Evolutionary conservation across 2,329 filamentous ascomycete genomes (phyloP), one percentile per base, ranked within the genome.

Genomic region (Fusarium buxicola): DNA sequence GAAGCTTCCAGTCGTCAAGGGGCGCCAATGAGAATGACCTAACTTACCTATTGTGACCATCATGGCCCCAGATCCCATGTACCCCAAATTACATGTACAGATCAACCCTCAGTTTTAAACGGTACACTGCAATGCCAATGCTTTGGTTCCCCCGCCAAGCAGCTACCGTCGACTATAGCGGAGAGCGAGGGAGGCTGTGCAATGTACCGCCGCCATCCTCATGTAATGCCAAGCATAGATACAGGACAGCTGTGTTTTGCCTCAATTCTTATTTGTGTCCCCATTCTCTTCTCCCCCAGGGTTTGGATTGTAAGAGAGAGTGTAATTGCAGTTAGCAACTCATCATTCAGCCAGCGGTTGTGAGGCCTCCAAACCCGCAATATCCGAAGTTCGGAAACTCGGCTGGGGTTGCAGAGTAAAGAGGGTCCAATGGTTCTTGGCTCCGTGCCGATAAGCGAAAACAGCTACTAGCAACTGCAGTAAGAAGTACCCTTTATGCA

Each of bases 361-460:
- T 18, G 38, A 47, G 21, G 24, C 40, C 51, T 49, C 25, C 32
- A 24, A 39, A 31, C 28, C 18, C 40, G 28, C 16, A n/a, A 43
- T 31, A 11, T 43, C 32, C 34, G 9, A 46, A 9, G 31, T 32
- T n/a, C 34, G 24, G 39, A 35, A 12, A 25, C 50, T 47, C 31
- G 45, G 36, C 36, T n/a, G 31, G 48, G 43, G 39, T 45, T 30
- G 16, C 21, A 55, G 25, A 25, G 21, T 24, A 53, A 52, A 52
- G 56, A 57, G 54, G 38, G 36, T 43, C 50, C 48, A 35, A 38
- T 11, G 39, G 45, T 55, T 63, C 66, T 69, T 66, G 67, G 65
- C 57, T 47, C 36, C 5, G 55, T 69, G 67, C 65, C 67, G 67
- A 69, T 69, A 69, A 69, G 67, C 67, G 67, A 69, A 52, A 46